Conservation (phyloP, 148 eudicot genomes). For the Rhododendron simsii region DNA sequence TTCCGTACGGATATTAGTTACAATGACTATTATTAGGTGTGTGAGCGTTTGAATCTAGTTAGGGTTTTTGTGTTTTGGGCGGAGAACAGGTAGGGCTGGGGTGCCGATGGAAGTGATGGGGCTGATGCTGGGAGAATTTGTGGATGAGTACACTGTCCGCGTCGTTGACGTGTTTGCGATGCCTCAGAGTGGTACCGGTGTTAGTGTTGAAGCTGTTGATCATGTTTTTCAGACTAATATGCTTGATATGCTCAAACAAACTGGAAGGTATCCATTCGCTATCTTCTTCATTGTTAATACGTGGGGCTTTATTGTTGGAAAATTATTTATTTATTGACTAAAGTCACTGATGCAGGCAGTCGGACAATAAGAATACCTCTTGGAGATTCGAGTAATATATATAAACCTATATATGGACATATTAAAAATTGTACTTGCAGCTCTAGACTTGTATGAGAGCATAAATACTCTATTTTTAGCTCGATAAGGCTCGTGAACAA, state of each 20-base stretch:
- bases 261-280: constrained; percentile 64
- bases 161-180: constrained; percentile 96
- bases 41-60: constrained; percentile 16
- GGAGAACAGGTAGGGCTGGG: constrained; percentile 71
- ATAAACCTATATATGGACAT: not conserved
- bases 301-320: too few relatives aligned
- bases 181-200: constrained; percentile 99
- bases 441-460: not conserved
- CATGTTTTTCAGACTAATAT: constrained; percentile 97
- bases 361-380: not conserved
- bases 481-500: not conserved
- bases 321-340: too few relatives aligned
- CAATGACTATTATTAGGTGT: not conserved
- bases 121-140: constrained; percentile 91
- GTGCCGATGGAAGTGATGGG: constrained; percentile 99
- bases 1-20: not conserved
- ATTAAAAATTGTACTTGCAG: not conserved
- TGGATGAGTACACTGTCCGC: constrained; percentile 90
- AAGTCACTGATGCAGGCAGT: too few relatives aligned
- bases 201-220: constrained; percentile 95
- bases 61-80: not conserved
- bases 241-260: constrained; percentile 98
- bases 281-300: not conserved
- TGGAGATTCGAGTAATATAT: not conserved
- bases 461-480: not conserved